These are phyloP conservation scores for Mrakia hoshinonis DNA, from an alignment of 768 basidiomycete species.

Conservation along the genomic window DNA sequence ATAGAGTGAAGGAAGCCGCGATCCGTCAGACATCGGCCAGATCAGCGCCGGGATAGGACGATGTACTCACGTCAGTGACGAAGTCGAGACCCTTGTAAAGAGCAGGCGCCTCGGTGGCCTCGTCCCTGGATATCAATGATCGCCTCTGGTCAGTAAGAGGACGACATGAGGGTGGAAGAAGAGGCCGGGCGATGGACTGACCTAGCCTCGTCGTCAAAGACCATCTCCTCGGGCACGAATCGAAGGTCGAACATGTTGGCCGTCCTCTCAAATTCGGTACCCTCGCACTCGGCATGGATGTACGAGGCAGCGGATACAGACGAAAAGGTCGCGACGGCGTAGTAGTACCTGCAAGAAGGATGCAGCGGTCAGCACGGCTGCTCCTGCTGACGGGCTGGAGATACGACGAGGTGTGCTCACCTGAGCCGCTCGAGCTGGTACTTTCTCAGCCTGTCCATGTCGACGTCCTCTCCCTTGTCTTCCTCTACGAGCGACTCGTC, in stretches of 20 bases:
- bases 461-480: constrained; percentile 57
- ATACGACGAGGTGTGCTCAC: constrained; percentile 45
- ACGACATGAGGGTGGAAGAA: constrained; percentile 5
- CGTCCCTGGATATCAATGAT: constrained; percentile 54
- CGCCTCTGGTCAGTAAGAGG: too few relatives aligned
- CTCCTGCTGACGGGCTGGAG: background rate
- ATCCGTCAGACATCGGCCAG: background rate
- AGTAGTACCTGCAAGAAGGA: constrained; percentile 64
- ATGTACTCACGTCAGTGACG: constrained; percentile 68
- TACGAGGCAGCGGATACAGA: constrained; percentile 64
- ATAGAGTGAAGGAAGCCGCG: background rate
- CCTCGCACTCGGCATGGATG: constrained; percentile 77
- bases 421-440: constrained; percentile 90
- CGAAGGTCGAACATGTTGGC: constrained; percentile 94
- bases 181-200: constrained; percentile 42
- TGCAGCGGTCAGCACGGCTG: background rate
- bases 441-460: constrained; percentile 74
- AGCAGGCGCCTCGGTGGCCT: constrained; percentile 46
- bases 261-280: constrained; percentile 90
- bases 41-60: background rate
- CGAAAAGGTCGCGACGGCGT: constrained; percentile 86
- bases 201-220: constrained; percentile 69
- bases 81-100: constrained; percentile 73
- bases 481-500: constrained; percentile 36
- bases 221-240: constrained; percentile 83